Evolutionary conservation across 768 basidiomycete species (phyloP).

Genomic region (Agaricus blazei): DNA sequence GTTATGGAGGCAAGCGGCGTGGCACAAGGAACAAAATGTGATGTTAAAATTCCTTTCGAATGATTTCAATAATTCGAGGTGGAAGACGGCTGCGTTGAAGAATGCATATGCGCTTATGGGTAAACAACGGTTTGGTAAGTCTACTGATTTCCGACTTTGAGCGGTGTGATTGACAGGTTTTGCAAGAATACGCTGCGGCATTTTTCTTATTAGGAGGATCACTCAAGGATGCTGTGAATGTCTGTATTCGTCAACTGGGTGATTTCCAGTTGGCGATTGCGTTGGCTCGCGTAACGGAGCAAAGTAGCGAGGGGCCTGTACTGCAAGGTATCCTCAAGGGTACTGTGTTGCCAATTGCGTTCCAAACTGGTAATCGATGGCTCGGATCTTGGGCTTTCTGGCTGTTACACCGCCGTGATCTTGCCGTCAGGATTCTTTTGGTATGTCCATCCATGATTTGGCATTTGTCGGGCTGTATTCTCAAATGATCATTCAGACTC

Average conservation of each 20-base stretch:
- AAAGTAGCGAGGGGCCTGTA: conserved; percentile 75
- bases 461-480: not conserved
- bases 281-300: conserved; percentile 80
- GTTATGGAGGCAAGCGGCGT: conserved; percentile 91
- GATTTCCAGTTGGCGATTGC: conserved; percentile 92
- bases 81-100: conserved; percentile 92
- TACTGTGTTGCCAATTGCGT: conserved; percentile 79
- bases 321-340: conserved; percentile 65
- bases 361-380: conserved; percentile 87
- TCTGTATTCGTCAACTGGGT: conserved; percentile 80
- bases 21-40: conserved; percentile 83
- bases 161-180: conserved; percentile 7
- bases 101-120: conserved; percentile 91
- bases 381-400: conserved; percentile 96
- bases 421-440: conserved; percentile 85
- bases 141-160: not conserved
- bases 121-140: conserved; percentile 87
- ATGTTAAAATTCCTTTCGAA: conserved; percentile 94
- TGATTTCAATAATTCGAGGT: conserved; percentile 78
- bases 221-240: conserved; percentile 86
- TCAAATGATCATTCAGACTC: conserved; percentile 45
- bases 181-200: conserved; percentile 91
- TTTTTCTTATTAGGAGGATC: conserved; percentile 93
- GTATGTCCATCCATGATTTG: conserved; percentile 40
- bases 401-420: conserved; percentile 81